Evolutionary conservation across 1,284 basidiomycete genomes (phyloP).

Genomic region (Fomitopsis palustris): DNA sequence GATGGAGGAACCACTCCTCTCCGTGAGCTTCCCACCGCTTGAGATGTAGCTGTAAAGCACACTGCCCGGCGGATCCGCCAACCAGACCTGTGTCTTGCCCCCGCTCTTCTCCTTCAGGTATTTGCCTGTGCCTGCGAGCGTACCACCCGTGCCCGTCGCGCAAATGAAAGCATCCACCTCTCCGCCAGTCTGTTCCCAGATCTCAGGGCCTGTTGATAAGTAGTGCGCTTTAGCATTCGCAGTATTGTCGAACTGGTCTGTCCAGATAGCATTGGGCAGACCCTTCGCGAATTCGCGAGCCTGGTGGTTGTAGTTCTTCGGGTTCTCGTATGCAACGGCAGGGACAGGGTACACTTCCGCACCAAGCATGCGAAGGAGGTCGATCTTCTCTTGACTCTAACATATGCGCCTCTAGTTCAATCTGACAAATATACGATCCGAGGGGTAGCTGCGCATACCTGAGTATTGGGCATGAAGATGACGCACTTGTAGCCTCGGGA

Average conservation of each 20-base stretch:
- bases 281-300: conserved; percentile 83
- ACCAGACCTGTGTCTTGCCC: conserved; percentile 86
- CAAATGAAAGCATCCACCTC: conserved; percentile 89
- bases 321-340: conserved; percentile 95
- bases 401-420: not conserved
- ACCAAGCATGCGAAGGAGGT: conserved; percentile 94
- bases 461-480: conserved; percentile 99
- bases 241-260: conserved; percentile 97
- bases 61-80: conserved; percentile 96
- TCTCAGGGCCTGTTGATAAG: conserved; percentile 91
- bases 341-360: conserved; percentile 96
- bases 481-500: conserved; percentile 95
- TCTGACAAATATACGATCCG: conserved; percentile 8
- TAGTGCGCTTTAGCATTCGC: conserved; percentile 92
- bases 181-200: conserved; percentile 88
- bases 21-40: conserved; percentile 77
- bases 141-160: conserved; percentile 94
- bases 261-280: conserved; percentile 95
- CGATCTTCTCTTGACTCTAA: conserved; percentile 96
- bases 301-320: conserved; percentile 98
- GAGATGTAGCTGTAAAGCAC: conserved; percentile 87
- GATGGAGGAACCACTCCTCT: conserved; percentile 87
- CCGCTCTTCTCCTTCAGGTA: conserved; percentile 83
- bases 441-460: conserved; percentile 44
- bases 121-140: conserved; percentile 86